Evolutionary conservation across 2,329 filamentous ascomycete species (phyloP), one percentile per base, ranked within the genome.

Genomic region (Ceratocystis colombiana): DNA sequence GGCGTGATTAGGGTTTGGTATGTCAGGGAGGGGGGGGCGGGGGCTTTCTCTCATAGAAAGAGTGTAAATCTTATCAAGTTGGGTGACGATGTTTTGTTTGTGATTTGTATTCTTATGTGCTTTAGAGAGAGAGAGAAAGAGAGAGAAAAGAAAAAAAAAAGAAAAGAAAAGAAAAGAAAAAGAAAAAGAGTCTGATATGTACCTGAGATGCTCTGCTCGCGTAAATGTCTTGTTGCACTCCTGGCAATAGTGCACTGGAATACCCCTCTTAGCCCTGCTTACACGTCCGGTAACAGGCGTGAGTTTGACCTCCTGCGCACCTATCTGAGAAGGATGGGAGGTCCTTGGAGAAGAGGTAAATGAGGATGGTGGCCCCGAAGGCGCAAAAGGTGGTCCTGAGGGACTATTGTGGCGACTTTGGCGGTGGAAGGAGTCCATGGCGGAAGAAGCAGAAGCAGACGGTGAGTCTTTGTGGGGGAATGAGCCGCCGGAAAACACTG

Each of bases 121-220:
- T 10, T 20, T 48, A n/a, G 20, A 12, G 20, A 46, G 37, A 55
- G 50, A 68, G 59, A 65, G 6, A 37, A 15, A 46, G 33, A 33
- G 7, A 33, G 0, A 22, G 8, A 37, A 10, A 37, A 5, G 7
- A 37, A 37, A 37, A 1, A 41, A 1, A 12, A 4, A 41, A 15
- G 1, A 22, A 22, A 20, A 20, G 20, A 20, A 12, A 41, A 4
- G 1, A 41, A 15, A 41, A 41, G 12, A 22, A 72, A 7, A 30
- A 30, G 6, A 30, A 6, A 8, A 8, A 37, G 15, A 41, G 12
- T 15, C 30, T 15, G 25, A 48, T 64, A 71, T 75, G 69, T 72
- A 85, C 83, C 82, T 82, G 53, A 86, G 74, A 73, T 86, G 84
- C 71, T 86, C 83, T 37, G 83, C 84, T 71, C 84, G 77, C 12